Evolutionary conservation across 2,329 filamentous ascomycete genomes (phyloP), one percentile per base, ranked within the genome.

Genomic region (Septoria petroselini): DNA sequence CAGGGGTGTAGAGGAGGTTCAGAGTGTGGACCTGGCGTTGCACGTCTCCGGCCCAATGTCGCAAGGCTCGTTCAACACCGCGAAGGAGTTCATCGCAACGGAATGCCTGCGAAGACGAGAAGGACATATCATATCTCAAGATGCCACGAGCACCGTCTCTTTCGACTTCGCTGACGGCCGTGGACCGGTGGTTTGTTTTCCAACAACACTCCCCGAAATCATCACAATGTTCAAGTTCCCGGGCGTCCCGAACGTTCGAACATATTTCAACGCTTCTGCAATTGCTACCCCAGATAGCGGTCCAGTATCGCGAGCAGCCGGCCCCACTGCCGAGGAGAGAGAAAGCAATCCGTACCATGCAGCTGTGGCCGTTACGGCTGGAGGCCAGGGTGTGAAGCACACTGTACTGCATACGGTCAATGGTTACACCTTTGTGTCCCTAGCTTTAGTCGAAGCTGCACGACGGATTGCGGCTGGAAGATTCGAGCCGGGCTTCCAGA

Each of bases 241-340:
- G 14, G 29, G 2, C 14, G 12, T 44, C 8, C 12, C 23, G 2
- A 43, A 43, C 15, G 17, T 43, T 27, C 23, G 41, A 3, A 43
- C 41, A 5, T 43, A 18, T 31, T 21, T 31, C 14, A 33, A 33
- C 7, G 27, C 30, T 15, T 43, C 41, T 19, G 17, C 17, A n/a
- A 31, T 12, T 9, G 14, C 23, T 3, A 5, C 18, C 14, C 23
- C 15, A 4, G 18, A 27, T 43, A 12, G 12, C 15, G 27, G 15
- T n/a, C n/a, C n/a, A n/a, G n/a, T n/a, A n/a, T n/a, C n/a, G 29
- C 27, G 12, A 30, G n/a, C 41, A 2, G 14, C 12, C 17, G 41
- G 41, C n/a, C 41, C 41, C n/a, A 2, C 41, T 7, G 27, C 23
- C 9, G 25, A 43, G 25, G 41, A 43, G 29, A 31, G 41, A n/a